A percentile compares a stretch with the other conserved stretches of the same genome.
Conservation (phyloP, 73 alveolate species). For the Paramecium bursaria region DNA sequence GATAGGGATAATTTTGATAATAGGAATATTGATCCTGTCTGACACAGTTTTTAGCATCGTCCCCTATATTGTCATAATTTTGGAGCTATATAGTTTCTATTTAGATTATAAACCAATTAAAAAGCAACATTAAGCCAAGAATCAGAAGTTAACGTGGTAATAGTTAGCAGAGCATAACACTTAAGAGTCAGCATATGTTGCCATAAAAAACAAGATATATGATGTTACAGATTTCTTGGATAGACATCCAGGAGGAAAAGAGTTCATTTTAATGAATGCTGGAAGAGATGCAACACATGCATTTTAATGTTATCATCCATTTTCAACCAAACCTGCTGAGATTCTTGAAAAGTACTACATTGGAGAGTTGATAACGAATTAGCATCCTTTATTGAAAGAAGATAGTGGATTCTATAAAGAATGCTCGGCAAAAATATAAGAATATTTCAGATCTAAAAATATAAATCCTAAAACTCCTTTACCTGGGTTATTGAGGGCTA, state of each 20-base stretch:
- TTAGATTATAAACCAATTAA: not conserved
- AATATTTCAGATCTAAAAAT: not conserved
- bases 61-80: not conserved
- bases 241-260: slow-evolving; percentile 59
- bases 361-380: slow-evolving; percentile 20
- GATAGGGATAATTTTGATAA: slow-evolving; percentile 12
- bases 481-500: slow-evolving; percentile 48
- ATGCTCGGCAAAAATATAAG: not conserved
- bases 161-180: slow-evolving; percentile 32
- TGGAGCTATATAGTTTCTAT: slow-evolving; percentile 21
- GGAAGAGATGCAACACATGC: slow-evolving; percentile 50
- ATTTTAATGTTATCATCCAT: slow-evolving; percentile 56
- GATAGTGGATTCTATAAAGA: slow-evolving; percentile 57
- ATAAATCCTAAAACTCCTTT: slow-evolving; percentile 43
- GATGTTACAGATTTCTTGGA: slow-evolving; percentile 37
- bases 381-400: slow-evolving; percentile 13
- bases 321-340: slow-evolving; percentile 38
- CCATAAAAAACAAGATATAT: slow-evolving; percentile 41
- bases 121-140: not conserved
- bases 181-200: slow-evolving; percentile 30
- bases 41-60: slow-evolving; percentile 9
- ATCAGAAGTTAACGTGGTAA: slow-evolving; percentile 47
- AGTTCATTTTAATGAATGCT: slow-evolving; percentile 35
- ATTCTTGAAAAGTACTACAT: slow-evolving; percentile 26
- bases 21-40: slow-evolving; percentile 11